Conservation (phyloP, 1,139 yeast species). For the Protomyces gravidus region DNA sequence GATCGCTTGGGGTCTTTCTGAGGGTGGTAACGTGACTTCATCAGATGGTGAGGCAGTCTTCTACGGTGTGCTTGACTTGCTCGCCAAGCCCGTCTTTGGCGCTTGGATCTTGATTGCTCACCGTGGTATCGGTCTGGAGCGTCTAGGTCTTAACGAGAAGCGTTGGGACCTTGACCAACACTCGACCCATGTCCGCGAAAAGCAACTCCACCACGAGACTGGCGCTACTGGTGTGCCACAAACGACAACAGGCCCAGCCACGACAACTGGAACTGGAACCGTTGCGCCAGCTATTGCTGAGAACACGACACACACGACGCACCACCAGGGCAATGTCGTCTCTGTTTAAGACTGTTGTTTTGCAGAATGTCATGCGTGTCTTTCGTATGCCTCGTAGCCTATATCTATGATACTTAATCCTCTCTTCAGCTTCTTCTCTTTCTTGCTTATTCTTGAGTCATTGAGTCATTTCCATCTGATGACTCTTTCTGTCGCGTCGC, state of each 20-base stretch:
- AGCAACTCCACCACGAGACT: background rate
- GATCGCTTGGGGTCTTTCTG: conserved; percentile 55
- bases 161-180: conserved; percentile 11
- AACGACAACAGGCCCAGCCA: background rate
- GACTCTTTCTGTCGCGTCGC: too few relatives aligned
- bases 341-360: background rate
- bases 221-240: background rate
- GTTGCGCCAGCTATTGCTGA: background rate
- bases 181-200: background rate
- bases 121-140: conserved; percentile 21
- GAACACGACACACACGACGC: background rate
- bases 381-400: too few relatives aligned
- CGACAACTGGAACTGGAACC: background rate
- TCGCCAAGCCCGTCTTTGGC: conserved; percentile 30
- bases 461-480: too few relatives aligned
- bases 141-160: conserved; percentile 20
- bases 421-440: too few relatives aligned
- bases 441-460: too few relatives aligned
- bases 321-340: background rate
- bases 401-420: too few relatives aligned
- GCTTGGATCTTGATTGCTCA: conserved; percentile 25
- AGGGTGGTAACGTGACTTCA: conserved; percentile 58
- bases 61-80: conserved; percentile 54
- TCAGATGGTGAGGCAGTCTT: conserved; percentile 59
- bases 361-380: too few relatives aligned